Base-by-base conservation (phyloP, 2,329 filamentous ascomycete genomes). In the Microdochium paspali region DNA sequence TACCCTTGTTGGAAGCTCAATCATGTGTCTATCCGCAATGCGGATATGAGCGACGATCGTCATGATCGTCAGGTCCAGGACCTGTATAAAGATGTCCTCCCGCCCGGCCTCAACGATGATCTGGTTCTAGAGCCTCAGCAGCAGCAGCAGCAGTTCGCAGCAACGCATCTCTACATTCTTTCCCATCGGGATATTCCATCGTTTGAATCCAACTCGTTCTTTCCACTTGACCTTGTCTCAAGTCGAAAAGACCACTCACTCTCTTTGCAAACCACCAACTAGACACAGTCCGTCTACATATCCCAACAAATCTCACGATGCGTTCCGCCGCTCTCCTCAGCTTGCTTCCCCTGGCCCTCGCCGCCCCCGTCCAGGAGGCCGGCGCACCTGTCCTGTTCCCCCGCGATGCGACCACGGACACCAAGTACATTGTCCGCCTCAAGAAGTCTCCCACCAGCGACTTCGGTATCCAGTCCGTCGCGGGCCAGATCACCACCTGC, bases 351-450 rank as follows among this genome's bases (percentile, higher is more conserved):
- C 48, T 66, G 54, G 64, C 60, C 45, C 49, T 67, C 26, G 66
- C 64, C n/a, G 66, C 57, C 26, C 59, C 60, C 7, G 46, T 57
- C 20, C 48, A 53, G 40, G 35, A 57, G 18, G 50, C 53, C 26
- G 54, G 54, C 13, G 61, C 67, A 3, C 67, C 68, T 9, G 46
- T 71, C 53, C 56, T 71, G 35, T 49, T 57, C 24, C 61, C 67
- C 25, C 60, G 63, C 47, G 61, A 57, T 46, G 64, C 61, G 28
- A 46, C 55, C 32, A 54, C 63, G 32, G 63, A 72, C 47, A 63
- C 63, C 53, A 66, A 66, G 54, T 73, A 68, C 59, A 70, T 73
- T 46, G 64, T 72, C 57, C 70, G 68, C 61, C 48, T 73, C 50
- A 69, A 69, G 61, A 59, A 65, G 7, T 20, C 35, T 5, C n/a